Base-by-base conservation (phyloP, 805 yeast genomes). In the Candida lessepsii region DNA sequence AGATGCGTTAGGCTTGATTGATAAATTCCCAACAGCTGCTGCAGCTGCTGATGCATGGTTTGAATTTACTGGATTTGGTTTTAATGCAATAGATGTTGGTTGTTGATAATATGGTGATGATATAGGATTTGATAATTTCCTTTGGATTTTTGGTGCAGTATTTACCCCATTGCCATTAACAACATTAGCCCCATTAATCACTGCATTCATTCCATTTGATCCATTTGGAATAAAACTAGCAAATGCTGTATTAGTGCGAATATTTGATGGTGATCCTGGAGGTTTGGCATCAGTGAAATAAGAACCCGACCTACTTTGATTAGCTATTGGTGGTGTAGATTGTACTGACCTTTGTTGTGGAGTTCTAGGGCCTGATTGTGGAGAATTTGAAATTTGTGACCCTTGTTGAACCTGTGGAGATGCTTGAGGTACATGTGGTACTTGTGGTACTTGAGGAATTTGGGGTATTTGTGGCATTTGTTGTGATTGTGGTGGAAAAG, bases 31-130 rank as follows among this genome's bases (percentile, higher is more conserved):
- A 3, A 42, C 45, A 6, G 42, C 42, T 11, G 39, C 39, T 9
- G 45, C 45, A 3, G 45, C 45, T 23, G 45, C 45, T 13, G 39
- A 24, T 19, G 42, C 45, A 19, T 37, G 45, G 15, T 19, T 29
- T 29, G 28, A 20, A 17, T 16, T 34, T 5, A 14, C 17, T 19
- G 14, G 15, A 24, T 16, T 16, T 2, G 37, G 11, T 13, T 30
- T 23, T 4, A 19, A 18, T 8, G 26, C 9, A 10, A 34, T 16
- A 9, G 39, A 17, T 10, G 39, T 18, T 3, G 38, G 39, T 25
- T 29, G 43, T 27, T 40, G 43, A 19, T 35, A 35, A 24, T 40
- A 35, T 5, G 39, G 18, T n/a, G 37, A 25, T 7, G 32, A 8
- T 9, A 11, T 17, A 8, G 38, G 26, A 21, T 28, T 36, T 11